Base-by-base conservation (phyloP, 106 monocot species). In the Dendrobium officinale region DNA sequence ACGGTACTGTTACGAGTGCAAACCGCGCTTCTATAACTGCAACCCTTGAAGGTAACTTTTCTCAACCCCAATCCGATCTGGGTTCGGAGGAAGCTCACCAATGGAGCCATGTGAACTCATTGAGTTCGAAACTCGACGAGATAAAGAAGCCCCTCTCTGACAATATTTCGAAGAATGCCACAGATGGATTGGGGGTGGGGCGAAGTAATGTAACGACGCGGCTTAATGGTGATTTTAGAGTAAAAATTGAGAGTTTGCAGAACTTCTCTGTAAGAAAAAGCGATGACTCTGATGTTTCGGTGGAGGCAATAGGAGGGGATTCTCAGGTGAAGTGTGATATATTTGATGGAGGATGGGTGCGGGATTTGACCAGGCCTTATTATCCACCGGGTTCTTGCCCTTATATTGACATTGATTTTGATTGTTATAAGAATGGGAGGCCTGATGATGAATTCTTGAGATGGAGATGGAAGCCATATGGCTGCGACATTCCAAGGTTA, bases 391-490 rank as follows among this genome's bases (percentile, higher is more conserved):
- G 82, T 15, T 78, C 78, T 29, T 83, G 82, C 78, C 82, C 82
- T 16, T 78, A 54, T 42, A 78, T 83, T 40, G 82, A 83, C 75
- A 72, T 24, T 13, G 87, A 87, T 80, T 96, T 92, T 77, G 78
- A 92, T 59, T 96, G 96, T 67, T 84, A 87, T 54, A 87, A 86
- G 74, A 96, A 96, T 78, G 94, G 90, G 66, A 92, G 96, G 81
- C 90, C 88, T 24, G 93, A 96, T 75, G 29, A 77, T 9, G 88
- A 84, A 37, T 96, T 86, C 78, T 82, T 96, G 87, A 93, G 77
- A 75, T 96, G 96, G 94, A 87, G 90, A 78, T 96, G 96, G 94
- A 94, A 89, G 76, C 94, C 94, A 6, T 77, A 87, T 75, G 86
- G 19, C 64, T 96, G 96, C 78, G 20, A 89, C 78, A 92, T 94